Conservation (phyloP, 352 stramenopile genomes). For the Pythium plurisporium region DNA sequence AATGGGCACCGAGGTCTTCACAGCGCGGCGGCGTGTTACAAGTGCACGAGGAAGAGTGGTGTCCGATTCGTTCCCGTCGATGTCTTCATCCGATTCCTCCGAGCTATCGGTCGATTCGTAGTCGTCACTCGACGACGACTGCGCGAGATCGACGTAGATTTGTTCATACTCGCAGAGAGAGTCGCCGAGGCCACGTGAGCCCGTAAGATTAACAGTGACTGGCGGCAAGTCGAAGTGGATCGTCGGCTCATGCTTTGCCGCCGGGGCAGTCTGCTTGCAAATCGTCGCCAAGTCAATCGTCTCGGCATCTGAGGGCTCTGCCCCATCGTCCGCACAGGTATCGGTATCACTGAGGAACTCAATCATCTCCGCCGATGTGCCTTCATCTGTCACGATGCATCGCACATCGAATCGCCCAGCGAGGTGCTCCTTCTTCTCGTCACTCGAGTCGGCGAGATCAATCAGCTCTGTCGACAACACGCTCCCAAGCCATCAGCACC, state of each 20-base stretch:
- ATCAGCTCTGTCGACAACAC: slow-evolving; percentile 4
- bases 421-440: neutral
- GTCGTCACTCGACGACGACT: slow-evolving; percentile 14
- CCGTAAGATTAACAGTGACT: neutral
- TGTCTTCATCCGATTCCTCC: neutral
- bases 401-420: neutral
- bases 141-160: slow-evolving; percentile 5
- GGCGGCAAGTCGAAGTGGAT: neutral
- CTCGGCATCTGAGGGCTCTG: neutral
- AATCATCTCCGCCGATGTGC: neutral
- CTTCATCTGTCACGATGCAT: neutral
- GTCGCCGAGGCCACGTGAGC: neutral
- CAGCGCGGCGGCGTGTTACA: neutral
- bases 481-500: neutral
- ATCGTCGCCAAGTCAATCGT: neutral
- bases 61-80: neutral
- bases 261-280: neutral
- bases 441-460: slow-evolving; percentile 1
- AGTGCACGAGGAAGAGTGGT: neutral
- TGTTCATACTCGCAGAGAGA: slow-evolving; percentile 13
- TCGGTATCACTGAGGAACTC: slow-evolving; percentile 3
- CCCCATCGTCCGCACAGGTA: neutral
- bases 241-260: neutral
- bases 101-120: slow-evolving; percentile 10
- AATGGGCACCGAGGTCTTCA: neutral